Evolutionary conservation across 2,329 filamentous ascomycete genomes (phyloP).

Genomic region (Xylaria hypoxylon): DNA sequence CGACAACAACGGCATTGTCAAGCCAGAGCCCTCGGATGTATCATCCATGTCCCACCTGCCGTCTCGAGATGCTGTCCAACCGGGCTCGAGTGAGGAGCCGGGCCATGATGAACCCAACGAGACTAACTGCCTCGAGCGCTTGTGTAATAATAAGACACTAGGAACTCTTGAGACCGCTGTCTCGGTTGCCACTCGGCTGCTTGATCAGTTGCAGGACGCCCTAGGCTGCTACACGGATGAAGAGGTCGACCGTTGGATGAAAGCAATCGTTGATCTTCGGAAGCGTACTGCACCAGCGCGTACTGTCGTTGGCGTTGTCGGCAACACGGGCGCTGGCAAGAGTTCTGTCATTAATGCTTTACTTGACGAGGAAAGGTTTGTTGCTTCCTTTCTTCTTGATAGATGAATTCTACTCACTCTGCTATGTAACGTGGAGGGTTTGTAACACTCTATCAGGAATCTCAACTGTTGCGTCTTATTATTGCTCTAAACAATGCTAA

Average conservation of each 20-base stretch:
- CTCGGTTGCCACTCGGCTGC: slow-evolving; percentile 34
- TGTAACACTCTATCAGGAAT: not conserved
- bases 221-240: slow-evolving; percentile 22
- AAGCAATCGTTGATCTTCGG: slow-evolving; percentile 56
- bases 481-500: slow-evolving; percentile 3
- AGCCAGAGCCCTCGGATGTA: slow-evolving; percentile 24
- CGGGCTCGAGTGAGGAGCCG: slow-evolving; percentile 1
- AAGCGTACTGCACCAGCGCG: slow-evolving; percentile 52
- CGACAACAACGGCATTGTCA: slow-evolving; percentile 13
- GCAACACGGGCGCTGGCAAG: slow-evolving; percentile 72
- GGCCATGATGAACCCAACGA: slow-evolving; percentile 5
- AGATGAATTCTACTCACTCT: not conserved
- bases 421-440: not conserved
- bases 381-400: not conserved
- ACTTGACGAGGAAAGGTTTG: slow-evolving; percentile 67
- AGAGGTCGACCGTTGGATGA: slow-evolving; percentile 51
- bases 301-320: slow-evolving; percentile 68
- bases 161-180: slow-evolving; percentile 44
- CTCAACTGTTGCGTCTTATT: not conserved
- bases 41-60: slow-evolving; percentile 15
- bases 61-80: not conserved
- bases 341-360: slow-evolving; percentile 72
- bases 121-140: slow-evolving; percentile 39
- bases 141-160: slow-evolving; percentile 32
- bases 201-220: slow-evolving; percentile 35